Evolutionary conservation across 2,329 filamentous ascomycete species (phyloP).

Genomic region (Sporothrix variecibatus): DNA sequence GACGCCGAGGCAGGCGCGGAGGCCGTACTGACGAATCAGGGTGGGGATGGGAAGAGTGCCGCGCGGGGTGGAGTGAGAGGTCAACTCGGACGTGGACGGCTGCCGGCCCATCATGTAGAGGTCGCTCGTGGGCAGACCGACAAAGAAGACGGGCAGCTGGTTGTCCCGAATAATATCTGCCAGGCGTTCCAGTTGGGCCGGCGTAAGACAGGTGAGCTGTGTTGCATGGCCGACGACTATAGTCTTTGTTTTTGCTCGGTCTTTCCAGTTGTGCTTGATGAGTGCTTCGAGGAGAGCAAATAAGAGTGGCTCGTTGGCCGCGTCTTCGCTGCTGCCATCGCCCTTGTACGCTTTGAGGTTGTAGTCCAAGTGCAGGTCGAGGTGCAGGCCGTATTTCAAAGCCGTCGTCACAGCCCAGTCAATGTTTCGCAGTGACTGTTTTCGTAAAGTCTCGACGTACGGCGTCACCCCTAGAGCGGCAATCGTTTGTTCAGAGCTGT

Average conservation of each 20-base stretch:
- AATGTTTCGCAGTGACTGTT: conserved; percentile 57
- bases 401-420: conserved; percentile 62
- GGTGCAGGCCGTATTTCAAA: conserved; percentile 52
- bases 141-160: conserved; percentile 62
- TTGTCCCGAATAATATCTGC: conserved; percentile 48
- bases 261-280: conserved; percentile 52
- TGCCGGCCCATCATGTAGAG: conserved; percentile 67
- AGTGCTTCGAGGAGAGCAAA: conserved; percentile 57
- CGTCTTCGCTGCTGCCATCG: neutral
- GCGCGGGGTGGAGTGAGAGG: conserved; percentile 42
- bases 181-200: conserved; percentile 53
- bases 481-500: conserved; percentile 38
- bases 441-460: conserved; percentile 62
- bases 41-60: conserved; percentile 64
- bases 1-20: conserved; percentile 64
- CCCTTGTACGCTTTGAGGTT: conserved; percentile 51
- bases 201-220: conserved; percentile 58
- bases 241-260: conserved; percentile 41
- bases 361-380: conserved; percentile 75
- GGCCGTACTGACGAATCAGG: conserved; percentile 58
- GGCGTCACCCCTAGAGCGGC: conserved; percentile 68
- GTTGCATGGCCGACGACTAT: conserved; percentile 70
- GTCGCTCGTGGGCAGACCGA: conserved; percentile 71
- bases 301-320: conserved; percentile 47
- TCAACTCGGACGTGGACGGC: neutral